Conservation (phyloP, 2,329 filamentous ascomycete species). For the Dactylella cylindrospora region DNA sequence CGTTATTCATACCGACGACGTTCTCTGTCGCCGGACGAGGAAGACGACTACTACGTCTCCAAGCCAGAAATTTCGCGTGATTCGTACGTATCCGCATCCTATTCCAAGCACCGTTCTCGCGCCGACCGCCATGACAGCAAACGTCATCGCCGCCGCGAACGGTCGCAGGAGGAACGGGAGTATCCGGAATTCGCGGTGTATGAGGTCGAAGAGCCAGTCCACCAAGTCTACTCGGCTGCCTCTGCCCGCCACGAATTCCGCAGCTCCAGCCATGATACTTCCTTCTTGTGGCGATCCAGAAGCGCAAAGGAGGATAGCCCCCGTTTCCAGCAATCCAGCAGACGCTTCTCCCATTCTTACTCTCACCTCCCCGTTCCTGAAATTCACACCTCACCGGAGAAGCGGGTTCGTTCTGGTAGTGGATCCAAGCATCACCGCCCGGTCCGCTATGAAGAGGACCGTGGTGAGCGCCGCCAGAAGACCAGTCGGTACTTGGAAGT, state of each 20-base stretch:
- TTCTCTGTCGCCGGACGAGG: slow-evolving; percentile 28
- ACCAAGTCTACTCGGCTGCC: slow-evolving; percentile 23
- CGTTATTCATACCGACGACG: slow-evolving; percentile 38
- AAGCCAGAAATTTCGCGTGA: slow-evolving; percentile 32
- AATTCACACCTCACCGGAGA: slow-evolving; percentile 3
- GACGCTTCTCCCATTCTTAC: slow-evolving; percentile 37
- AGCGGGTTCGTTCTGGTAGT: slow-evolving; percentile 17
- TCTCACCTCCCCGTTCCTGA: slow-evolving; percentile 27
- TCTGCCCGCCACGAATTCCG: slow-evolving; percentile 37
- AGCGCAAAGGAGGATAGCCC: slow-evolving; percentile 15
- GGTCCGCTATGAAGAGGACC: slow-evolving; percentile 24
- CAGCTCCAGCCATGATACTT: slow-evolving; percentile 39
- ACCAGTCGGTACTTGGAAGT: slow-evolving; percentile 28
- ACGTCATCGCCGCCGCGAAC: slow-evolving; percentile 28
- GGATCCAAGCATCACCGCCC: slow-evolving; percentile 24
- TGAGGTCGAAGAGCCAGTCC: slow-evolving; percentile 27
- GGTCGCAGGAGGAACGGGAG: slow-evolving; percentile 13
- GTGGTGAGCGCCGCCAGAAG: slow-evolving; percentile 22
- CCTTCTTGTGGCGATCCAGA: slow-evolving; percentile 40
- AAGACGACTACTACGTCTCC: slow-evolving; percentile 28
- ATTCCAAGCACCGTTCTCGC: slow-evolving; percentile 28
- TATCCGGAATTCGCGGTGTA: slow-evolving; percentile 27
- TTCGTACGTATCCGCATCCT: slow-evolving; percentile 23
- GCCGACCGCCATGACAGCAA: slow-evolving; percentile 38
- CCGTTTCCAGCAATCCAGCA: slow-evolving; percentile 5